Evolutionary conservation across 73 alveolate genomes (phyloP).

Genomic region (Durusdinium trenchii): DNA sequence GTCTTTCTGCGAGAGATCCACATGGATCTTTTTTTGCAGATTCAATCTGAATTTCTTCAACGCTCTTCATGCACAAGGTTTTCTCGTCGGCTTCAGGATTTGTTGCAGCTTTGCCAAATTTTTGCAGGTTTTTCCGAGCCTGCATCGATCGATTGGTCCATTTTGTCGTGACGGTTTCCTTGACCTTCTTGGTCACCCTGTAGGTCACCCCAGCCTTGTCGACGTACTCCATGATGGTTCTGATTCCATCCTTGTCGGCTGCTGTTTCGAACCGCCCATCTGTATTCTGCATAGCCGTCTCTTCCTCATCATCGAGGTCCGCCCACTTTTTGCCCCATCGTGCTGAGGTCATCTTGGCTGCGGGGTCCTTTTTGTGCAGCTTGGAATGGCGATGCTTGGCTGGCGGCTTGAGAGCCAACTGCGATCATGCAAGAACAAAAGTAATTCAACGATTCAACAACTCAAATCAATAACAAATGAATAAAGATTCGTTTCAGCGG

Average conservation of each 20-base stretch:
- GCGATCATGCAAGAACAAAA: too few relatives aligned
- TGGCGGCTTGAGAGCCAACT: neutral
- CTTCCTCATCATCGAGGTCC: conserved; percentile 94
- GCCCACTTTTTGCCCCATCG: conserved; percentile 96
- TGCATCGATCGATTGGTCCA: conserved; percentile 41
- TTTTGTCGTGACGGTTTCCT: conserved; percentile 8
- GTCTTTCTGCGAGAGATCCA: conserved; percentile 58
- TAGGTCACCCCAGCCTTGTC: conserved; percentile 45
- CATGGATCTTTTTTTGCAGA: conserved; percentile 87
- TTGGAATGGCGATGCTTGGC: neutral
- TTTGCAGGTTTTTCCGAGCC: conserved; percentile 32
- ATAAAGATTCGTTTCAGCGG: too few relatives aligned
- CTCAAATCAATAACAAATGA: too few relatives aligned
- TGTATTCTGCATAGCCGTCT: conserved; percentile 26
- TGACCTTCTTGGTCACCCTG: conserved; percentile 86
- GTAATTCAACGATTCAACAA: too few relatives aligned
- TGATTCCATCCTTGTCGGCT: conserved; percentile 93
- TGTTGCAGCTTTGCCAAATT: conserved; percentile 54
- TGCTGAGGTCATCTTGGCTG: conserved; percentile 63
- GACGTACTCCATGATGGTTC: conserved; percentile 57
- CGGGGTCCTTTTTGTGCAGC: neutral
- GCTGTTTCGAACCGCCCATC: conserved; percentile 66
- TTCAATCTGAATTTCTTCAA: conserved; percentile 67
- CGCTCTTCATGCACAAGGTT: conserved; percentile 50
- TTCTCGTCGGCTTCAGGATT: conserved; percentile 64